Evolutionary conservation across 1,139 yeast genomes (phyloP).

Genomic region (Geotrichum phurueaensis): DNA sequence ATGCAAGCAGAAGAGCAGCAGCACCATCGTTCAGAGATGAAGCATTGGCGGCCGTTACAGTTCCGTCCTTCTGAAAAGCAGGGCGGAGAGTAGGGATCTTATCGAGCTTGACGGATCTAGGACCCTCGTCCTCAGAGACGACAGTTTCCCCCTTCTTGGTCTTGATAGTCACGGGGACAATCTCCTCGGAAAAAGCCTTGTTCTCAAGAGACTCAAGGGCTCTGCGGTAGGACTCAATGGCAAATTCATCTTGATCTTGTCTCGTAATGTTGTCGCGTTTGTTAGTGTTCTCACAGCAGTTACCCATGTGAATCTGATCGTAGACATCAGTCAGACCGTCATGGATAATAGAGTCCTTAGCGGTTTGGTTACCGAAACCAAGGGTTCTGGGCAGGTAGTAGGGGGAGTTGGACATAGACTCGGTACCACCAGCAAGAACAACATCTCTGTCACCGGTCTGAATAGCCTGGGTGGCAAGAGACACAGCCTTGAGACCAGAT

Average conservation of each 20-base stretch:
- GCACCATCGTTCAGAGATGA: slow-evolving; percentile 93
- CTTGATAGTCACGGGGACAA: slow-evolving; percentile 51
- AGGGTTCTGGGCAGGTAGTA: slow-evolving; percentile 43
- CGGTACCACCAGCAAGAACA: slow-evolving; percentile 59
- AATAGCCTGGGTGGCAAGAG: slow-evolving; percentile 52
- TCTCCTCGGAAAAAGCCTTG: slow-evolving; percentile 49
- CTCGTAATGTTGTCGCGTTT: slow-evolving; percentile 46
- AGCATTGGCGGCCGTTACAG: slow-evolving; percentile 92
- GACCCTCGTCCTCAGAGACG: slow-evolving; percentile 57
- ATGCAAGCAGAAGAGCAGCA: slow-evolving; percentile 78
- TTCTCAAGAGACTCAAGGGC: slow-evolving; percentile 44
- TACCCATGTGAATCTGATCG: slow-evolving; percentile 53
- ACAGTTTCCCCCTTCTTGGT: slow-evolving; percentile 47
- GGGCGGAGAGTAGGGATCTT: slow-evolving; percentile 71
- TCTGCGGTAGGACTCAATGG: slow-evolving; percentile 47
- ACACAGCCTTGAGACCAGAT: slow-evolving; percentile 52
- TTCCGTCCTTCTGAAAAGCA: slow-evolving; percentile 84
- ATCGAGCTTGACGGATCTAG: slow-evolving; percentile 59
- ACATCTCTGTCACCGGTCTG: slow-evolving; percentile 50
- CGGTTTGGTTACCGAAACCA: slow-evolving; percentile 46
- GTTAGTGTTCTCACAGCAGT: slow-evolving; percentile 60
- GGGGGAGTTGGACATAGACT: slow-evolving; percentile 57
- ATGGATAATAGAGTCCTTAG: slow-evolving; percentile 50
- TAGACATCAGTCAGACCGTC: slow-evolving; percentile 57
- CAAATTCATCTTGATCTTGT: slow-evolving; percentile 52